Base-by-base conservation (phyloP, 179 eudicot species). In the Spergularia azorica region DNA sequence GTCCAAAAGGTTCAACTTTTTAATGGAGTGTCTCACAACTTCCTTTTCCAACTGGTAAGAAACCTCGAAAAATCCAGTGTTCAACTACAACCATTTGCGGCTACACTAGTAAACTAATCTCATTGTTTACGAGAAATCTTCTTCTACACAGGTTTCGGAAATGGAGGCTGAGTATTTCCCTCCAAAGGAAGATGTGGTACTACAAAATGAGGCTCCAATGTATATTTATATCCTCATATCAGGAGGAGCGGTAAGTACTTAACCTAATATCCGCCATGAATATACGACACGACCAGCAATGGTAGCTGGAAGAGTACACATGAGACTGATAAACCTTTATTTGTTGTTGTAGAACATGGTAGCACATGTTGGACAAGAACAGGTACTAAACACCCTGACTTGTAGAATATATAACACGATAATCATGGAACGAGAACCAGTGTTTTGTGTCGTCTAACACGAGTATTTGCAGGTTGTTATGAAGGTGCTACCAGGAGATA, bases 141-240 rank as follows among this genome's bases (percentile, higher is more conserved):
- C 71, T 39, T 16, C 4, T 71, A 9, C 62, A 54, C 74, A 94
- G 98, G 97, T 91, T 71, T 79, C 93, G 5, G 93, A 89, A 71
- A 82, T 95, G 90, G 94, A 94, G 70, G 96, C 94, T 13, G 97
- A 90, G 64, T 95, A 89, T 79, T 95, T 83, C 76, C 94, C 99
- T 56, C 96, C 97, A 1, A 88, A 83, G 80, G 91, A 90, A 84
- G 94, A 91, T 46, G 90, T 95, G 76, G 82, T 91, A 60, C 78
- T 88, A 57, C 99, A 93, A 70, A 90, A 89, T 58, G 96, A 95
- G 80, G 79, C 89, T 50, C 91, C 98, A 71, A 87, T 84, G 48
- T 86, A 91, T 73, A 77, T 92, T 14, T 90, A 95, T 79, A 85
- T 95, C 81, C 77, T 95, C 32, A 94, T 93, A 59, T 86, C 92